Conservation (phyloP, 257 asterid species). For the Ilex aquifolium region DNA sequence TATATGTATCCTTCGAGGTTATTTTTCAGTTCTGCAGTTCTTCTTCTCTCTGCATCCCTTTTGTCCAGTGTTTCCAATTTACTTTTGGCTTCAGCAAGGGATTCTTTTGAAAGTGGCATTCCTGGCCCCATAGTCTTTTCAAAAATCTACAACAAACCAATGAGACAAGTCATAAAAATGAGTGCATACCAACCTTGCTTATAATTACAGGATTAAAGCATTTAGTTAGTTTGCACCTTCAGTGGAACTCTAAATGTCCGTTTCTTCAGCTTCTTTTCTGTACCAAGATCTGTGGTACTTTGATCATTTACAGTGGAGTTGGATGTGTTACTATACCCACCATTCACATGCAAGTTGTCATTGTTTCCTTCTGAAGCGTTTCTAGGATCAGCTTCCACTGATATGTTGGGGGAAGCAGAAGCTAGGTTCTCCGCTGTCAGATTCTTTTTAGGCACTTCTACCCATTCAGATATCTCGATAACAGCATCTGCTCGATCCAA, state of each 20-base stretch:
- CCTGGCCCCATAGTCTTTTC: constrained; percentile 90
- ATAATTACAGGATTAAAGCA: neutral
- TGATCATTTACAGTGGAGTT: constrained; percentile 41
- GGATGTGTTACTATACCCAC: constrained; percentile 33
- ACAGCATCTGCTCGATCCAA: constrained; percentile 95
- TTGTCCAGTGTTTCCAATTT: constrained; percentile 79
- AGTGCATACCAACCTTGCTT: neutral
- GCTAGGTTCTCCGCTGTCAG: constrained; percentile 78
- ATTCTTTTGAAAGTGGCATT: constrained; percentile 69
- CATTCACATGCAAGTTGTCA: constrained; percentile 41
- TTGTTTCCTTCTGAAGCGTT: constrained; percentile 51
- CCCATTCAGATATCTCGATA: constrained; percentile 95
- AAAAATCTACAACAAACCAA: constrained; percentile 40
- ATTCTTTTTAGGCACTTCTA: constrained; percentile 86
- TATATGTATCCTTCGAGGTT: constrained; percentile 91
- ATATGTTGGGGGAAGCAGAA: constrained; percentile 49
- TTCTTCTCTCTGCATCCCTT: constrained; percentile 92
- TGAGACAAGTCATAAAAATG: constrained; percentile 5
- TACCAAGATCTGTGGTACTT: constrained; percentile 46
- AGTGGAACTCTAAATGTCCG: constrained; percentile 85
- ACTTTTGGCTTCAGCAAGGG: constrained; percentile 50
- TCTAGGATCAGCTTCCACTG: constrained; percentile 41
- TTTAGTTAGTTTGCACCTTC: constrained; percentile 38
- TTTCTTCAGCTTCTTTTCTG: constrained; percentile 86
- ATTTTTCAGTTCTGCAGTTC: constrained; percentile 94